Evolutionary conservation across 768 basidiomycete species (phyloP), one percentile per base, ranked within the genome.

Genomic region (Paxillus ammoniavirescens): DNA sequence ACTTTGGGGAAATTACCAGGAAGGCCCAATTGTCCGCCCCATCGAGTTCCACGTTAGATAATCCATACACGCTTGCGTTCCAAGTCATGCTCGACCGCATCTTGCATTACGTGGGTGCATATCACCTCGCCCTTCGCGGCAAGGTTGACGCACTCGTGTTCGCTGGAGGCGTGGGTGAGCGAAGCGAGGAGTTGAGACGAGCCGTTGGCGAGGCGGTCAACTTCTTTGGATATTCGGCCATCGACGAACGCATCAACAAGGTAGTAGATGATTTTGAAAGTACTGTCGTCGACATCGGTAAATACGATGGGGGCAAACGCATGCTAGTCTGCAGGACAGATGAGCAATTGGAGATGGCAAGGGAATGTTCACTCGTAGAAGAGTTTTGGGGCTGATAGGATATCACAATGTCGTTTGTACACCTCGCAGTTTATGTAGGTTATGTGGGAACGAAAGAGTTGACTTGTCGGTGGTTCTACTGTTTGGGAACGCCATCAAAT

Each of bases 131-230:
- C 65, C 79, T 93, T 21, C 76, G 76, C 31, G 81, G 81, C 14
- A 55, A 75, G 23, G 80, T 93, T 10, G 88, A 93, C 65, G 92
- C 87, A 2, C 63, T 95, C 40, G 89, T 94, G 12, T 93, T 95
- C 66, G 79, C 89, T 0, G 93, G 93, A 3, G 93, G 93, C 0
- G 91, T 97, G 49, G 94, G 94, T 0, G 94, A 97, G 70, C 78
- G 77, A 58, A 82, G 84, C 55, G 73, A 70, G 15, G 76, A 81
- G 59, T 69, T 98, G 50, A 72, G 93, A 40, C 65, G 71, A 38
- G 80, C 81, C 17, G 74, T 95, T 15, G 77, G 77, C 4, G 67
- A 76, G 35, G 74, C 77, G 33, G 72, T 87, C 14, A 60, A 49
- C 15, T 88, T 82, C 71, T 65, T 94, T 42, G 91, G 91, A 2